These are phyloP conservation scores for Cryphonectria naterciae DNA, from an alignment of 2,329 filamentous ascomycete species.

Conservation along the genomic window DNA sequence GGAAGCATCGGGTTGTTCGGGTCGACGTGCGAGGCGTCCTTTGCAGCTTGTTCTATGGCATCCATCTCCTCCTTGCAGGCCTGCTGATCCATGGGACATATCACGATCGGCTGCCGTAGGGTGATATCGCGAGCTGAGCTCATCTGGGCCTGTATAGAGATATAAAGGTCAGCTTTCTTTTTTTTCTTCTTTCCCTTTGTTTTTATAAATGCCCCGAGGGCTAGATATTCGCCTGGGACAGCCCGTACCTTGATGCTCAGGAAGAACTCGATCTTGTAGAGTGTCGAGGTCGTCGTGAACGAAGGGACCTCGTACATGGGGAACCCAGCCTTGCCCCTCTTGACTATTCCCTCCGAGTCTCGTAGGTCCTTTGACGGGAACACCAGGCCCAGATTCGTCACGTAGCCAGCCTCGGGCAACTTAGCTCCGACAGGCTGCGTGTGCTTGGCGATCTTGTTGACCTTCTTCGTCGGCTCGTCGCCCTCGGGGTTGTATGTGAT, in stretches of 20 bases:
- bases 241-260: constrained; percentile 81
- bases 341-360: constrained; percentile 85
- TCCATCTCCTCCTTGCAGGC: constrained; percentile 99
- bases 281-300: constrained; percentile 89
- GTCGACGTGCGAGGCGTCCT: constrained; percentile 86
- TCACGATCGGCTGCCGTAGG: constrained; percentile 89
- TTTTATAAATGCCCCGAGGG: neutral
- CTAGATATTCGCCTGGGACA: neutral
- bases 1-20: constrained; percentile 93
- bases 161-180: constrained; percentile 20
- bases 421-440: constrained; percentile 80
- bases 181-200: too few species aligned
- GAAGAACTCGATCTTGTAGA: constrained; percentile 99
- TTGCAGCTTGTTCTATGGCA: constrained; percentile 93
- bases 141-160: constrained; percentile 72
- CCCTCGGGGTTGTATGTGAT: constrained; percentile 99
- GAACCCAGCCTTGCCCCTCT: constrained; percentile 82
- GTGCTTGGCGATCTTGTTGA: constrained; percentile 84
- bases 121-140: constrained; percentile 86
- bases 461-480: constrained; percentile 88
- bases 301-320: constrained; percentile 86
- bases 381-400: constrained; percentile 87
- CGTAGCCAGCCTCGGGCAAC: constrained; percentile 88
- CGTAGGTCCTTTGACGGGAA: constrained; percentile 89
- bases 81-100: constrained; percentile 93